Conservation (phyloP, 371 early-diverging fungal genomes). For the Sporodiniella umbellata region DNA sequence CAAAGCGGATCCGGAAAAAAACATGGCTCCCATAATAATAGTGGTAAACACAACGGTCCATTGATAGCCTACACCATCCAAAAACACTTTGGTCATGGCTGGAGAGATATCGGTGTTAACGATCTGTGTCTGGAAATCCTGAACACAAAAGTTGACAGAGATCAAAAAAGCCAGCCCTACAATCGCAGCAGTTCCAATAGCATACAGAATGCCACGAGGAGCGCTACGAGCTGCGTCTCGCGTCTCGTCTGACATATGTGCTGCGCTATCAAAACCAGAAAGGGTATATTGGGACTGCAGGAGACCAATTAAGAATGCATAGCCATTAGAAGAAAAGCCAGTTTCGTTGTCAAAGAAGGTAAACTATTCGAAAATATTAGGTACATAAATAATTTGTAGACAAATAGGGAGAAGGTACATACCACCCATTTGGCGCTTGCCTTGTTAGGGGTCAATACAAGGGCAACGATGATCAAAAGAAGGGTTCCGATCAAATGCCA, state of each 20-base stretch:
- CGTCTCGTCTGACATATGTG: conserved; percentile 79
- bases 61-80: conserved; percentile 58
- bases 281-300: conserved; percentile 53
- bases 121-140: conserved; percentile 39
- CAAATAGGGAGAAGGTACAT: neutral
- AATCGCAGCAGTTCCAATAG: conserved; percentile 42
- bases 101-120: conserved; percentile 42
- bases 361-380: conserved; percentile 13
- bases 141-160: conserved; percentile 39
- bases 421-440: conserved; percentile 44
- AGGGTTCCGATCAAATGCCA: conserved; percentile 61
- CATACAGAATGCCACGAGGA: conserved; percentile 61
- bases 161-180: conserved; percentile 42
- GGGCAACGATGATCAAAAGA: conserved; percentile 52
- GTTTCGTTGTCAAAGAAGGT: conserved; percentile 43
- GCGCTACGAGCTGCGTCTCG: conserved; percentile 59
- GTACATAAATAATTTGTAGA: neutral
- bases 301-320: conserved; percentile 46
- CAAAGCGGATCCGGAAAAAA: conserved; percentile 52
- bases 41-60: conserved; percentile 48
- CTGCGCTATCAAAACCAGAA: conserved; percentile 73
- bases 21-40: conserved; percentile 54
- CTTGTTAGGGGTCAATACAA: conserved; percentile 50
- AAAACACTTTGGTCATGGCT: conserved; percentile 50
- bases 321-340: conserved; percentile 38